Evolutionary conservation across 257 asterid species (phyloP), one percentile per base, ranked within the genome.

Genomic region (Salvia rosmarinus): DNA sequence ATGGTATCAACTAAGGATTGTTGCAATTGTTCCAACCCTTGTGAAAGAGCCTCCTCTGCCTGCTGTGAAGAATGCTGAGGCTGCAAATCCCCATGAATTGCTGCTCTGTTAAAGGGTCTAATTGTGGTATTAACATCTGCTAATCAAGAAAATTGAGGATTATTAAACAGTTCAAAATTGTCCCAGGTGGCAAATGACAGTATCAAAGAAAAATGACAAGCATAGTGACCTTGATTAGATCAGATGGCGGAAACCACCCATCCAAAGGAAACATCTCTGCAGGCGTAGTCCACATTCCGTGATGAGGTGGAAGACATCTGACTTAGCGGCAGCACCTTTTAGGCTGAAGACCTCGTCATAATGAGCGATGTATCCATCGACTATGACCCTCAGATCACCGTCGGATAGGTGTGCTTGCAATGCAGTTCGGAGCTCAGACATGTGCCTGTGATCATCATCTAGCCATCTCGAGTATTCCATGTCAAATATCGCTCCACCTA

Each of bases 211-310:
- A 12, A 21, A 5, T 57, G 54, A 9, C 44, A 5, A 34, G 21
- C 19, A 4, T 2, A 30, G 39, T 28, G 34, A 88, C 98, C 96
- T 94, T 94, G 83, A 89, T 94, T 3, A 91, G 79, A 21, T 89
- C 97, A 1, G 99, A 94, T 8, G 99, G 99, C 95, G 79, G 71
- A 94, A 94, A 43, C 99, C 98, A 0, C 95, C 98, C 85, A 94
- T 87, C 99, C 99, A 91, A 8, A 94, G 92, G 50, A 94, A 94
- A 67, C 99, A 91, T 1, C 97, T 90, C 61, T 94, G 90, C 90
- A 0, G 96, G 91, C 0, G 96, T 85, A 9, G 89, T 73, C 99
- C 99, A 94, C 91, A 88, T 89, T 62, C n/a, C 99, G 88, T 85
- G 39, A 89, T 83, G 61, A 91, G 83, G 80, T 94, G 96, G 77